phyloP scores from a whole-genome alignment of 2,329 filamentous ascomycete genomes.

The Fusarium anthophilum region DNA sequence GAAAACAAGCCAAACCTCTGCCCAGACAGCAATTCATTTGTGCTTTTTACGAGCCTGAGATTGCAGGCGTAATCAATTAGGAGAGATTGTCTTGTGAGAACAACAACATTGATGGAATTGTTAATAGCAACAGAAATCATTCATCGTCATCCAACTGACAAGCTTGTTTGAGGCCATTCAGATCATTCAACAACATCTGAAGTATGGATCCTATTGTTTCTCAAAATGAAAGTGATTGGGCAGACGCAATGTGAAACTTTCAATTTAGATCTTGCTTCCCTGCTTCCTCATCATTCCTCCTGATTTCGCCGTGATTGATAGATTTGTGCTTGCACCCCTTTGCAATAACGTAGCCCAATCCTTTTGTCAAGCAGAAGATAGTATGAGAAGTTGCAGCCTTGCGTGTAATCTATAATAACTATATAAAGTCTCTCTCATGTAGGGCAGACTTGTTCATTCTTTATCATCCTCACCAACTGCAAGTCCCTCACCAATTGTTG shows the following conservation, averaged over 20 bases:
- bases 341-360: not conserved
- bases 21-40: not conserved
- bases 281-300: not conserved
- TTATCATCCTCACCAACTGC: not conserved
- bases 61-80: fast-evolving
- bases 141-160: too few relatives aligned
- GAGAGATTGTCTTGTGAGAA: fast-evolving
- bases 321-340: not conserved
- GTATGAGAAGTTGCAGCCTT: not conserved
- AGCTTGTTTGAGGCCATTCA: not conserved
- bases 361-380: not conserved
- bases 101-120: fast-evolving
- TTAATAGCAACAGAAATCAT: not conserved
- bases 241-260: fast-evolving
- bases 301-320: too few relatives aligned
- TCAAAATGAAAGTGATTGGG: not conserved
- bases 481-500: too few relatives aligned
- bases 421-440: not conserved
- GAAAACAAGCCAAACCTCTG: not conserved
- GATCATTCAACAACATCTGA: not conserved
- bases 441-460: fast-evolving
- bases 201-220: not conserved
- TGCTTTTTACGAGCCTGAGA: too few relatives aligned
- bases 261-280: fast-evolving
- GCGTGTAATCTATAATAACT: fast-evolving